Evolutionary conservation across 352 stramenopile species (phyloP).

Genomic region (Phytophthora chlamydospora): DNA sequence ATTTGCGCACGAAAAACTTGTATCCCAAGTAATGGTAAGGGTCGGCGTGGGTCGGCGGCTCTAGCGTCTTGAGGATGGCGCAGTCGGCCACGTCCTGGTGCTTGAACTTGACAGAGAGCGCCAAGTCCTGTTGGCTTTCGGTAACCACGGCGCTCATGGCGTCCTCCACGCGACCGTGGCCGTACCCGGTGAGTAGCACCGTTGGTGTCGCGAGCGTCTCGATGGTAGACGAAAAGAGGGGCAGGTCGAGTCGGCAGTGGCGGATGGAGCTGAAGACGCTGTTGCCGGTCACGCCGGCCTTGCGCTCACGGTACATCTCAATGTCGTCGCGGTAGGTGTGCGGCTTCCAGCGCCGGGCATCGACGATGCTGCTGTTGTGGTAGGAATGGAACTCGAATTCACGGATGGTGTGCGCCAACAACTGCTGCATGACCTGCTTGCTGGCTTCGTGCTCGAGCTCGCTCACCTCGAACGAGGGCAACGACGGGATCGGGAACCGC

Average conservation of each 20-base stretch:
- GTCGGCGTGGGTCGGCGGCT: constrained; percentile 44
- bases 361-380: constrained; percentile 39
- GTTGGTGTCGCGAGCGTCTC: constrained; percentile 36
- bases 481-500: constrained; percentile 49
- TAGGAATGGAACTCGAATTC: constrained; percentile 56
- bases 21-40: constrained; percentile 72
- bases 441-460: constrained; percentile 38
- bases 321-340: constrained; percentile 49
- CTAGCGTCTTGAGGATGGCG: constrained; percentile 62
- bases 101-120: constrained; percentile 61
- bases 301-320: constrained; percentile 50
- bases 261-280: constrained; percentile 31
- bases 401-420: constrained; percentile 48
- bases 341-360: constrained; percentile 50
- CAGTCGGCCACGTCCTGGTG: constrained; percentile 70
- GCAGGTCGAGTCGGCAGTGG: constrained; percentile 40
- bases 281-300: constrained; percentile 31
- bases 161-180: constrained; percentile 57
- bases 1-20: constrained; percentile 71
- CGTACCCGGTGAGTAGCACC: constrained; percentile 57
- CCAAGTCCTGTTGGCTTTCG: constrained; percentile 59
- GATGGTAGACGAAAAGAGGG: constrained; percentile 34
- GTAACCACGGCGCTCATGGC: constrained; percentile 61
- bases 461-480: constrained; percentile 45
- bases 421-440: constrained; percentile 41